Conservation (phyloP, 371 early-diverging fungal genomes). For the Mortierella sp. region DNA sequence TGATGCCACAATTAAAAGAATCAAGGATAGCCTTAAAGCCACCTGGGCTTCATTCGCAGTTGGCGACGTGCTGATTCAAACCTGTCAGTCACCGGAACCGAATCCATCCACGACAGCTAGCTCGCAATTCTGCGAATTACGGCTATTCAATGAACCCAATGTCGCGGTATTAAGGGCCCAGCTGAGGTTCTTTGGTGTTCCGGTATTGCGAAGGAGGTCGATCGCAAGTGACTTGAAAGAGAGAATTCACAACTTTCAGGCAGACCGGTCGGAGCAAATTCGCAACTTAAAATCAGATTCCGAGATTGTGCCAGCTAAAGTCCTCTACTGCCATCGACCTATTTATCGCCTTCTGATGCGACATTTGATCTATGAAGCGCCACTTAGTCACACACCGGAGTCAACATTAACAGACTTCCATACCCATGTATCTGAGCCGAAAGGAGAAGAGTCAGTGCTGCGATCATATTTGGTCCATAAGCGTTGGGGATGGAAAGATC, state of each 20-base stretch:
- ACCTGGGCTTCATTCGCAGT: conserved; percentile 58
- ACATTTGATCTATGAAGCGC: conserved; percentile 40
- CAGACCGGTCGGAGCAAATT: conserved; percentile 10
- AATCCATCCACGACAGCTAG: conserved; percentile 22
- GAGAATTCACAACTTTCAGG: conserved; percentile 24
- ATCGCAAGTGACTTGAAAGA: conserved; percentile 18
- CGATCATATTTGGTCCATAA: conserved; percentile 70
- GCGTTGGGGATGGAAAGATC: conserved; percentile 79
- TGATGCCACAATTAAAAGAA: conserved; percentile 27
- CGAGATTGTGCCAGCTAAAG: conserved; percentile 20
- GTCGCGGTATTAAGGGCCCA: conserved; percentile 43
- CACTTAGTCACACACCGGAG: conserved; percentile 29
- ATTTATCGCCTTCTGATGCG: conserved; percentile 49
- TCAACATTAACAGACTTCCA: conserved; percentile 37
- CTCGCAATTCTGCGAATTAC: conserved; percentile 57
- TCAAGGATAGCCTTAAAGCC: conserved; percentile 34
- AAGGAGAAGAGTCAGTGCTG: conserved; percentile 59
- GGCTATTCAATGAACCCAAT: conserved; percentile 44
- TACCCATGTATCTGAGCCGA: conserved; percentile 53
- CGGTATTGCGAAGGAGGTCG: conserved; percentile 16
- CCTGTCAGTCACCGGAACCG: conserved; percentile 41
- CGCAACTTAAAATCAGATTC: conserved; percentile 25
- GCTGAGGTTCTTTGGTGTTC: conserved; percentile 46
- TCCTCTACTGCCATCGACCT: conserved; percentile 41
- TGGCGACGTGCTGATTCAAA: conserved; percentile 50